A percentile compares a stretch with the other conserved stretches of the same genome.
These are phyloP conservation scores for Epichloe sp. DNA, from an alignment of 2,329 filamentous ascomycete genomes.

Conservation along the genomic window DNA sequence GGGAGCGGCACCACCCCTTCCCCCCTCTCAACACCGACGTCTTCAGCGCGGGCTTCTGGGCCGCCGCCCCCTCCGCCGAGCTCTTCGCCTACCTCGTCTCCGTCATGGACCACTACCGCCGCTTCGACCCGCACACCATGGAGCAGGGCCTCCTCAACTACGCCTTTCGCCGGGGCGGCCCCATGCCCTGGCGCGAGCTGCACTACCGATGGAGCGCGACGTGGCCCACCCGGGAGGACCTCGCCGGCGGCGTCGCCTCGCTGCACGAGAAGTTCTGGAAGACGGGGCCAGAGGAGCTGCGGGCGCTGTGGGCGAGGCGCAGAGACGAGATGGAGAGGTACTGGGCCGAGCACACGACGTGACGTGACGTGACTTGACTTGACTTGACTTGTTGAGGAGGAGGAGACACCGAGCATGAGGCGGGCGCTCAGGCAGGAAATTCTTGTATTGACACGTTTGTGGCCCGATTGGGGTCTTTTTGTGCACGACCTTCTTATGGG, in stretches of 20 bases:
- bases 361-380: too few relatives aligned
- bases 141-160: constrained; percentile 32
- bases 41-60: constrained; percentile 29
- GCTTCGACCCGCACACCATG: constrained; percentile 13
- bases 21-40: constrained; percentile 18
- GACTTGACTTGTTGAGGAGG: too few relatives aligned
- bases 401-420: too few relatives aligned
- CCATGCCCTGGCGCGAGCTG: constrained; percentile 29
- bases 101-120: too few relatives aligned
- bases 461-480: too few relatives aligned
- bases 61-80: constrained; percentile 22
- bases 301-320: constrained; percentile 1
- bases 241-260: constrained; percentile 18
- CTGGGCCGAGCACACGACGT: background rate
- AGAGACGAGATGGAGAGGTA: background rate
- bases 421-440: background rate
- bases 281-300: constrained; percentile 7
- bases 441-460: too few relatives aligned
- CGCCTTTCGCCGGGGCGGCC: constrained; percentile 24
- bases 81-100: constrained; percentile 22
- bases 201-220: constrained; percentile 25
- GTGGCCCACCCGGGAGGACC: constrained; percentile 21
- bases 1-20: constrained; percentile 20
- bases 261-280: constrained; percentile 27
- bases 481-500: too few relatives aligned